phyloP scores from a whole-genome alignment of 805 yeast species.

The Kluyveromyces starmeri region DNA sequence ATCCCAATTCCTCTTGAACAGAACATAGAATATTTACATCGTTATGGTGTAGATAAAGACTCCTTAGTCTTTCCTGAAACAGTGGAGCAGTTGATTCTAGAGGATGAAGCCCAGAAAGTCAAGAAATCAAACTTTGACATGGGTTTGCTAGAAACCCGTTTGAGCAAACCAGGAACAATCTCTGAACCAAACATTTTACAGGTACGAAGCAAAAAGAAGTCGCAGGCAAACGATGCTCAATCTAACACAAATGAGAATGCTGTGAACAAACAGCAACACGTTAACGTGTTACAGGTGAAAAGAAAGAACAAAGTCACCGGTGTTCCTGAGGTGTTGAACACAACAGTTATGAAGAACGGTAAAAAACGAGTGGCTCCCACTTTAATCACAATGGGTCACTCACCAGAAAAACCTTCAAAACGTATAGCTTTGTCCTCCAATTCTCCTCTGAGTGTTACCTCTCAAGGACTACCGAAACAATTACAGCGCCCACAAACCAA shows the following conservation, averaged over 20 bases:
- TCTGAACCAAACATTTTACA: conserved; percentile 8
- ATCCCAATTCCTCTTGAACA: conserved; percentile 51
- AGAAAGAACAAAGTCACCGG: conserved; percentile 15
- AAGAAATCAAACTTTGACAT: conserved; percentile 14
- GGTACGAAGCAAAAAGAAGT: conserved; percentile 2
- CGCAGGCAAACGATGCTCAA: background rate
- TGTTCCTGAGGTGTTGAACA: conserved; percentile 27
- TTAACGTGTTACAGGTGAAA: conserved; percentile 24
- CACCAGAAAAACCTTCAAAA: conserved; percentile 15
- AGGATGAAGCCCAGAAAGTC: conserved; percentile 45
- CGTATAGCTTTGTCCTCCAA: conserved; percentile 5
- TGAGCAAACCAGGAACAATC: conserved; percentile 8
- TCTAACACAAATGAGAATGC: background rate
- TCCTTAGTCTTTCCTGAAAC: conserved; percentile 81
- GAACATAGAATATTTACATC: conserved; percentile 59
- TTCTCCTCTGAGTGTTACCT: background rate
- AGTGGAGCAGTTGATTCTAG: conserved; percentile 64
- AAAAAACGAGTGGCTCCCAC: conserved; percentile 69
- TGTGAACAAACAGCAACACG: conserved; percentile 3
- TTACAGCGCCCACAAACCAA: background rate
- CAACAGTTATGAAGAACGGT: conserved; percentile 62
- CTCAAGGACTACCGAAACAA: background rate
- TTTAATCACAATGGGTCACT: conserved; percentile 40
- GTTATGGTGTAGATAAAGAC: conserved; percentile 86
- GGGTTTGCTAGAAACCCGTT: conserved; percentile 3